These are phyloP conservation scores for Nasturtium officinale DNA, from an alignment of 345 rosid genomes.

Conservation along the genomic window DNA sequence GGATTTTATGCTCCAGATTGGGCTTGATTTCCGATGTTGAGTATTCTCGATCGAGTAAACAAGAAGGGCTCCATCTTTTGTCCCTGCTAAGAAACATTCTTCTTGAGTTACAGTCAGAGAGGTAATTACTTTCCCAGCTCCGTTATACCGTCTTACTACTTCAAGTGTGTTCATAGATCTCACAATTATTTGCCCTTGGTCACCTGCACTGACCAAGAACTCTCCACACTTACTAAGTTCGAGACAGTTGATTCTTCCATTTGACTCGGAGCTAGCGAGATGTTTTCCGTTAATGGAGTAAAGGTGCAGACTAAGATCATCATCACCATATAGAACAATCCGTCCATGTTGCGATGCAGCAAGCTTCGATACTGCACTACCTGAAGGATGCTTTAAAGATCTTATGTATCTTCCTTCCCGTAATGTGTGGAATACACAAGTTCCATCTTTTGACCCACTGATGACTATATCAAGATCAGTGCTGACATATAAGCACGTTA, in stretches of 20 bases:
- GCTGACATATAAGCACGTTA: constrained; percentile 83
- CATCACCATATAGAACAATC: constrained; percentile 79
- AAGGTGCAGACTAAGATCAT: constrained; percentile 87
- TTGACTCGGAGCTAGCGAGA: constrained; percentile 87
- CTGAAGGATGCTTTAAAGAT: constrained; percentile 81
- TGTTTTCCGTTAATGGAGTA: constrained; percentile 93
- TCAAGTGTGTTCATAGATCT: constrained; percentile 92
- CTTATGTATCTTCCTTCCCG: constrained; percentile 90
- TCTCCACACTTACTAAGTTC: constrained; percentile 88
- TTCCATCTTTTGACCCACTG: constrained; percentile 98
- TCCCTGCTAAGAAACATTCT: constrained; percentile 94
- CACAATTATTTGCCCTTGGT: constrained; percentile 91
- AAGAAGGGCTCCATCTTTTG: constrained; percentile 91
- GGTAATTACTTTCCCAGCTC: constrained; percentile 81
- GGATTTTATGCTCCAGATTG: constrained; percentile 56
- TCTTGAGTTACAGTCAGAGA: constrained; percentile 81
- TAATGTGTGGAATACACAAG: constrained; percentile 87
- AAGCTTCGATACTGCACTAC: constrained; percentile 82
- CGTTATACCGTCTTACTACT: constrained; percentile 68
- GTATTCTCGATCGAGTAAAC: constrained; percentile 88
- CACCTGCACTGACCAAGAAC: constrained; percentile 90
- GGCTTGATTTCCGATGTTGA: constrained; percentile 59
- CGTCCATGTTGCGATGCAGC: constrained; percentile 83
- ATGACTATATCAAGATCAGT: constrained; percentile 91
- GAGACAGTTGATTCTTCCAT: constrained; percentile 86